Evolutionary conservation across 352 stramenopile genomes (phyloP), one percentile per base, ranked within the genome.

Genomic region (Pythium chondricola): DNA sequence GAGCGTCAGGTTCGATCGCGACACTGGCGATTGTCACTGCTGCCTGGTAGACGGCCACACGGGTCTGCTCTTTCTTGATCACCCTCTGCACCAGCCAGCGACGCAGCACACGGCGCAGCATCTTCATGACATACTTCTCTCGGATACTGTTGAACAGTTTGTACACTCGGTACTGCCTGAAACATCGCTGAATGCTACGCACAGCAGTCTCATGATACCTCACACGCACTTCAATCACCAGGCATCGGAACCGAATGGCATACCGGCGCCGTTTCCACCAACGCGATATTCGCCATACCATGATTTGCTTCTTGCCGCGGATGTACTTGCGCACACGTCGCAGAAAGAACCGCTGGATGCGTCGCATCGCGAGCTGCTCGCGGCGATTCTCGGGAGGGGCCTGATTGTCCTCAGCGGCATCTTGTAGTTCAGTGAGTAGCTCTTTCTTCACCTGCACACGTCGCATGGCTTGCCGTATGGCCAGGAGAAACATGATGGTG

Each of bases 331-430:
- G 50, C 11, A 85, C 74, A 35, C 49, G 56, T 2, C 61, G 47
- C 5, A 66, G 22, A 44, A 85, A 83, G 50, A 88, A 88, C 9
- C 65, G 65, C 43, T 64, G 40, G 50, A 88, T 71, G 6, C 53
- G 46, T 25, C 56, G 50, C 14, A 52, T 17, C 3, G 74, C 65
- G 13, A 86, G 43, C 38, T 40, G 31, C 10, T 29, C 35, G 1
- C 29, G 17, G 13, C 44, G 9, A 1, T 8, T 38, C 25, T 35
- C 7, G 21, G 30, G 3, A 14, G 22, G 30, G 13, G 58, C 36
- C 31, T 55, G 52, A 11, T 33, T 37, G 39, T 82, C 72, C 43
- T 85, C 72, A 0, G 45, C 52, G 8, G 66, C 54, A 38, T 83
- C 69, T 5, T 56, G 54, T 6, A 85, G 43, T 13, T 66, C 21